Conservation (phyloP, 441 rosid species). For the Aleurites moluccanus region DNA sequence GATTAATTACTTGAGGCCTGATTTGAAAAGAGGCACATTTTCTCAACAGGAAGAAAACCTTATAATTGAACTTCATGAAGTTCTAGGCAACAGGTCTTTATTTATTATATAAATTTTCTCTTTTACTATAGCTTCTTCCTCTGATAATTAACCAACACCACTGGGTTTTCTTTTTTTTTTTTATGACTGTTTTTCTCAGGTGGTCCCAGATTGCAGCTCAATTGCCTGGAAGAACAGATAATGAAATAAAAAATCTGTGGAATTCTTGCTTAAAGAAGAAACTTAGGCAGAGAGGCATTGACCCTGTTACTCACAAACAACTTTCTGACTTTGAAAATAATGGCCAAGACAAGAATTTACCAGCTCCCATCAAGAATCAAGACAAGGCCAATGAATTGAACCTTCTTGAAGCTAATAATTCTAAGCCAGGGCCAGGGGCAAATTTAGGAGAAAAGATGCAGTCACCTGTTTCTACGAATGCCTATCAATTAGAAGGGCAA, state of each 20-base stretch:
- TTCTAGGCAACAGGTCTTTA: slow-evolving; percentile 67
- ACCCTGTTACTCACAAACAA: slow-evolving; percentile 91
- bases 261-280: slow-evolving; percentile 93
- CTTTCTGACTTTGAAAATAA: slow-evolving; percentile 51
- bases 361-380: slow-evolving; percentile 29
- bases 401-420: slow-evolving; percentile 32
- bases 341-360: slow-evolving; percentile 41
- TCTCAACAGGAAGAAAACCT: slow-evolving; percentile 73
- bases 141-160: not conserved
- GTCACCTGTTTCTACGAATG: slow-evolving; percentile 24
- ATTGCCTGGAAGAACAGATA: slow-evolving; percentile 91
- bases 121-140: not conserved
- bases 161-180: not conserved
- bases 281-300: slow-evolving; percentile 83
- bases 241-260: slow-evolving; percentile 93
- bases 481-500: slow-evolving; percentile 29
- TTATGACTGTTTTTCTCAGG: slow-evolving; percentile 39
- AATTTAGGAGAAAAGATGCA: slow-evolving; percentile 28
- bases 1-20: slow-evolving; percentile 91
- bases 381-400: slow-evolving; percentile 38
- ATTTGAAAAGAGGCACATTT: slow-evolving; percentile 84
- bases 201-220: slow-evolving; percentile 97
- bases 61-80: slow-evolving; percentile 72
- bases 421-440: slow-evolving; percentile 10
- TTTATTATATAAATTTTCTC: not conserved